Evolutionary conservation across 495 filamentous ascomycete genomes (phyloP), one percentile per base, ranked within the genome.

Genomic region (Penicillium riverlandense): DNA sequence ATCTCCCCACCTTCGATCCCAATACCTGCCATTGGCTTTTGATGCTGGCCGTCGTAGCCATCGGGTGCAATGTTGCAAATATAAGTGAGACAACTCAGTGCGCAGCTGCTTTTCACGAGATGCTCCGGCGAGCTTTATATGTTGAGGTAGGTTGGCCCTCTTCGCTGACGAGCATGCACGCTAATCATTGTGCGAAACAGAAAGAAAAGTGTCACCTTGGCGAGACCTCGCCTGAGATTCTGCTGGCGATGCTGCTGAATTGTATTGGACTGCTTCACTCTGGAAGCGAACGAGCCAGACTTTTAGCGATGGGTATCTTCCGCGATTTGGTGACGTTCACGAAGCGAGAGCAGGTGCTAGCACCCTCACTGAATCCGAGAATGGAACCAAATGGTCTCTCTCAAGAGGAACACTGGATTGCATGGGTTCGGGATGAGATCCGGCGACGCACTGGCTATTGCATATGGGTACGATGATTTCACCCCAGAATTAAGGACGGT

Each of bases 1-100:
- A 76, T 48, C 43, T 52, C n/a, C 44, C 67, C 8, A 65, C 63
- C 1, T 69, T 73, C 43, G 48, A 70, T 38, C 47, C 58, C 4
- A 67, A 66, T 10, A 47, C 48, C 32, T 62, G 53, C 15, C 68
- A 72, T 45, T 75, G 70, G 71, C 47, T 74, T 13, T 41, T 75
- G 37, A 49, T 47, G 4, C 45, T 77, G 35, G 67, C 72, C 14
- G 43, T 76, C 37, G 52, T 70, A 8, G 60, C 72, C 36, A 64
- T 76, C 40, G 74, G 74, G 2, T 67, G 62, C 40, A 68, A 74
- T 43, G 61, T 54, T 46, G 53, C 55, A 37, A 49, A 52, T 6
- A 39, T 51, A 7, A 33, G 54, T n/a, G 54, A 63, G 13, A 40
- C 51, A 40, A 52, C 62, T 13, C 49, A 60, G 8, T 63, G 52